Conservation (phyloP, 73 alveolate genomes). For the Effrenium voratum region DNA sequence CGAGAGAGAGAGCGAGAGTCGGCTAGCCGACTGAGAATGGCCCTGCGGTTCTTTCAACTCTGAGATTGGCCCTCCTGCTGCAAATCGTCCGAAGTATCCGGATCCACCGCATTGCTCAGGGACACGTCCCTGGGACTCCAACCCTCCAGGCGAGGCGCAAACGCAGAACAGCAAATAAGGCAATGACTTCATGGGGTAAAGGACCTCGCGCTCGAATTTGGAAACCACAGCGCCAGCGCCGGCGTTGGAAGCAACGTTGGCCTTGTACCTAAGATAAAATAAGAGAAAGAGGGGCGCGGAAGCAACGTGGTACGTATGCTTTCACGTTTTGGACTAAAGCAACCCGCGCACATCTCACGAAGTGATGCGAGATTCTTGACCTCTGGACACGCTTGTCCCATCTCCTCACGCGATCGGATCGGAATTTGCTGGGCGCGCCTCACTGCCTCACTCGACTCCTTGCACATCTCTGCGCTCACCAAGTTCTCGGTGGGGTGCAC, state of each 20-base stretch:
- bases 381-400: constrained; percentile 80
- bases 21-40: neutral
- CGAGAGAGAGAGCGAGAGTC: neutral
- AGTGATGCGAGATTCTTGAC: constrained; percentile 21
- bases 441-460: neutral
- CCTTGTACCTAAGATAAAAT: constrained; percentile 84
- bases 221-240: constrained; percentile 74
- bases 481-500: constrained; percentile 87
- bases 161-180: neutral
- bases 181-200: constrained; percentile 64
- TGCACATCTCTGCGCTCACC: constrained; percentile 83
- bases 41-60: neutral
- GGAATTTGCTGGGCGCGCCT: neutral
- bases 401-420: constrained; percentile 19
- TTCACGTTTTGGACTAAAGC: neutral
- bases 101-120: constrained; percentile 85
- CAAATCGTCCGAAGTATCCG: constrained; percentile 70
- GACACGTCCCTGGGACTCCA: constrained; percentile 56
- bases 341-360: constrained; percentile 68
- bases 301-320: too few relatives aligned
- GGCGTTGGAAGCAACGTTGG: constrained; percentile 52
- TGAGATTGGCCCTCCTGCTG: constrained; percentile 13
- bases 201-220: constrained; percentile 41
- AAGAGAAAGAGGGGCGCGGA: too few relatives aligned
- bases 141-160: neutral